Conservation (phyloP, 2,329 filamentous ascomycete species). For the Trichophyton schoenleinii region DNA sequence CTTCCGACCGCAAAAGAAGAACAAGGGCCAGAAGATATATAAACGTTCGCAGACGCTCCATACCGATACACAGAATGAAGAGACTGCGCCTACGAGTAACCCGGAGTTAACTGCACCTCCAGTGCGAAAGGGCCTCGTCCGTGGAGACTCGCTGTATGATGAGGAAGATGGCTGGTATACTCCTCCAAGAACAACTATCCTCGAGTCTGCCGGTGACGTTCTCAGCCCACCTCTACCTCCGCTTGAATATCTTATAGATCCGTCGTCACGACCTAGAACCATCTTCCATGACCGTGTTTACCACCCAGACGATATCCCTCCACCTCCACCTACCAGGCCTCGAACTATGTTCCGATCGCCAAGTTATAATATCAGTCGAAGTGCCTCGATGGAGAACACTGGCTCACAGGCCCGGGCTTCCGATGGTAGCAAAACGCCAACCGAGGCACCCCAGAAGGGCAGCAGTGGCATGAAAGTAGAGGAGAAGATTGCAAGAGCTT, state of each 20-base stretch:
- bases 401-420: constrained; percentile 2
- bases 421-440: not conserved
- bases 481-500: constrained; percentile 93
- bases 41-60: constrained; percentile 64
- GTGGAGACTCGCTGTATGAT: constrained; percentile 38
- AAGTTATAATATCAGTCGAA: constrained; percentile 9
- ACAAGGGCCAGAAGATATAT: constrained; percentile 50
- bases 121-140: constrained; percentile 25
- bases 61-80: not conserved
- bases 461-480: constrained; percentile 64
- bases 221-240: constrained; percentile 80
- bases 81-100: not conserved
- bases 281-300: constrained; percentile 98
- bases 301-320: constrained; percentile 82
- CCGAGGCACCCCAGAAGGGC: constrained; percentile 8
- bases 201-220: constrained; percentile 87
- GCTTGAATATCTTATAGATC: constrained; percentile 70
- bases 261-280: constrained; percentile 64
- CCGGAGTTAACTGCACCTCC: not conserved
- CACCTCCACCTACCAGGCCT: constrained; percentile 46
- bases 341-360: constrained; percentile 28
- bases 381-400: constrained; percentile 3
- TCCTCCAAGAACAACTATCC: constrained; percentile 82
- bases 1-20: constrained; percentile 48
- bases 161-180: constrained; percentile 45